A percentile compares a stretch with the other conserved stretches of the same genome.
These are phyloP conservation scores for Catenaria anguillulae DNA, from an alignment of 371 early-diverging fungal species.

Conservation along the genomic window DNA sequence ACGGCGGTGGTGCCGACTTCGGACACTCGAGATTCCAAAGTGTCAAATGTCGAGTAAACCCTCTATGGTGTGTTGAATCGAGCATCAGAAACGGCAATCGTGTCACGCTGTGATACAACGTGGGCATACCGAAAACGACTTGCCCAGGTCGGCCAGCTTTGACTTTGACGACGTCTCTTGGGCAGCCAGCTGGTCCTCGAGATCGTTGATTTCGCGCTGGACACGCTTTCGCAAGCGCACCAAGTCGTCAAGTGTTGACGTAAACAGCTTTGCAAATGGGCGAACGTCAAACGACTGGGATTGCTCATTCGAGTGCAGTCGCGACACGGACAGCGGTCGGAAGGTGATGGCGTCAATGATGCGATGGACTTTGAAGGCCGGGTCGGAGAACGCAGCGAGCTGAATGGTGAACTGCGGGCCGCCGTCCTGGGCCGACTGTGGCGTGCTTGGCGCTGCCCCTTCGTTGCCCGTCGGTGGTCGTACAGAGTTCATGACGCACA, in stretches of 20 bases:
- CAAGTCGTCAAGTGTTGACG: conserved; percentile 66
- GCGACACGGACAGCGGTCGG: background rate
- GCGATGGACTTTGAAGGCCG: background rate
- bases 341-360: background rate
- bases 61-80: too few relatives aligned
- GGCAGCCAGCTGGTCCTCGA: conserved; percentile 55
- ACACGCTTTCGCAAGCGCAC: conserved; percentile 52
- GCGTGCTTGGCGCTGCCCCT: too few relatives aligned
- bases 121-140: too few relatives aligned
- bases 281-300: conserved; percentile 56
- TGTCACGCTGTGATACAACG: too few relatives aligned
- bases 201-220: conserved; percentile 60
- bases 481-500: too few relatives aligned
- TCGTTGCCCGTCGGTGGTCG: too few relatives aligned
- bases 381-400: background rate
- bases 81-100: too few relatives aligned
- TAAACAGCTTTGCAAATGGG: conserved; percentile 80
- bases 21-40: conserved; percentile 66
- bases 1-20: conserved; percentile 92
- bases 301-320: background rate
- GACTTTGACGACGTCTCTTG: conserved; percentile 58
- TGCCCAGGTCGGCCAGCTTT: conserved; percentile 51
- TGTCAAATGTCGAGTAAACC: conserved; percentile 64
- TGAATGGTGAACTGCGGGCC: too few relatives aligned
- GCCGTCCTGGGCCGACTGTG: too few relatives aligned